phyloP scores from a whole-genome alignment of 192 early-diverging fungal genomes.

The Podila minutissima region DNA sequence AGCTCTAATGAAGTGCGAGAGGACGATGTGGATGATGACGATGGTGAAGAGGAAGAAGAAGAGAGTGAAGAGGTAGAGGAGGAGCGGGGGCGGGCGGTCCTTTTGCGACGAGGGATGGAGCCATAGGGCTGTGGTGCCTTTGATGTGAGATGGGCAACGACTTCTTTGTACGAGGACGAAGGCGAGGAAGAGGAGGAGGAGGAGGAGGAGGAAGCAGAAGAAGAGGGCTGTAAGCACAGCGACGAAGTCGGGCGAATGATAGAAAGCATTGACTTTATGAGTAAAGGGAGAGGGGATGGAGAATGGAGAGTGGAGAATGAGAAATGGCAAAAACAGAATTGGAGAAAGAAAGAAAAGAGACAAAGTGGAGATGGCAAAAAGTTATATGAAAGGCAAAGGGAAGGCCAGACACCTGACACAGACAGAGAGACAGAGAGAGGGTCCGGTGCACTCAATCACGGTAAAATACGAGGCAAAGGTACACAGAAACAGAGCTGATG shows the following conservation, averaged over 20 bases:
- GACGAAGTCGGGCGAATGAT: constrained; percentile 21
- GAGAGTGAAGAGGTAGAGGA: background rate
- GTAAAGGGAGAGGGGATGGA: background rate
- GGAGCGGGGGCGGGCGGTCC: background rate
- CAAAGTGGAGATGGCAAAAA: constrained; percentile 2
- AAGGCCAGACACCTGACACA: no score
- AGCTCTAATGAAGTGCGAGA: constrained; percentile 9
- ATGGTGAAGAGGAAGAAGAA: background rate
- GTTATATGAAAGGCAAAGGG: no score
- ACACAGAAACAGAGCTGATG: no score
- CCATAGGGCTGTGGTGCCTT: constrained; percentile 37
- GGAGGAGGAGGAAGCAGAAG: background rate
- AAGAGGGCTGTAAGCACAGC: constrained; percentile 28
- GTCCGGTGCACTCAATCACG: no score
- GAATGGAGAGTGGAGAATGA: constrained; percentile 6
- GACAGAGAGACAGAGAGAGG: no score
- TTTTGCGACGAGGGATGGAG: constrained; percentile 32
- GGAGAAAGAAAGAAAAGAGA: background rate
- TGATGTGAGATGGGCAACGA: constrained; percentile 2
- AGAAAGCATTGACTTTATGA: constrained; percentile 13
- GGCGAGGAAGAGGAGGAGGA: background rate
- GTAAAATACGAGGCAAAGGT: no score
- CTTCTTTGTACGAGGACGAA: constrained; percentile 1
- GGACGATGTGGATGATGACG: constrained; percentile 3
- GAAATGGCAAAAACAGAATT: background rate